These are phyloP conservation scores for Globisporangium ultimum DNA, from an alignment of 352 stramenopile genomes.

Conservation along the genomic window DNA sequence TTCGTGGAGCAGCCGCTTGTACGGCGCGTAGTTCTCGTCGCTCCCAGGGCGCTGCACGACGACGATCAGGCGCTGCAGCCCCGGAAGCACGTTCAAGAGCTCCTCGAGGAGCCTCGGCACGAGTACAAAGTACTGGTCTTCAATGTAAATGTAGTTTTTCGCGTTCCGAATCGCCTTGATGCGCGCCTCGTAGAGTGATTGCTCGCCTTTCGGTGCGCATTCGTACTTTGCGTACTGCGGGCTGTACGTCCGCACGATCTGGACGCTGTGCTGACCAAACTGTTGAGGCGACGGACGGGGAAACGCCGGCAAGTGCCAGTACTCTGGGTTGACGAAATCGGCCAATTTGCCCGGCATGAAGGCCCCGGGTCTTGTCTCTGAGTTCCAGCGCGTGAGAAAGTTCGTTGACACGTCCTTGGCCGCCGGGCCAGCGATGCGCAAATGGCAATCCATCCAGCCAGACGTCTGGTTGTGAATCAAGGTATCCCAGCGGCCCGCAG, in stretches of 20 bases:
- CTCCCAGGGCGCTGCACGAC: conserved; percentile 27
- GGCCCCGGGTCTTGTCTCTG: conserved; percentile 15
- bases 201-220: conserved; percentile 40
- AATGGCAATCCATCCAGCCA: conserved; percentile 27
- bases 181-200: conserved; percentile 35
- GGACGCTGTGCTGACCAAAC: conserved; percentile 26
- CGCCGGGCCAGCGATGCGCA: conserved; percentile 18
- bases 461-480: conserved; percentile 21
- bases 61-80: conserved; percentile 42
- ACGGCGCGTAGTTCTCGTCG: conserved; percentile 23
- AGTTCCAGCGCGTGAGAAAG: conserved; percentile 32
- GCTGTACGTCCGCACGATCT: conserved; percentile 55
- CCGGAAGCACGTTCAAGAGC: conserved; percentile 40
- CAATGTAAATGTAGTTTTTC: conserved; percentile 59
- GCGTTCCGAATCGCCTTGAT: conserved; percentile 46
- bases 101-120: conserved; percentile 36
- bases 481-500: conserved; percentile 25
- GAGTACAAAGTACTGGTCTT: conserved; percentile 57
- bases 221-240: conserved; percentile 34
- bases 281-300: conserved; percentile 5
- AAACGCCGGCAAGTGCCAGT: conserved; percentile 2
- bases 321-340: conserved; percentile 37
- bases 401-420: conserved; percentile 24
- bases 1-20: conserved; percentile 52
- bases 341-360: conserved; percentile 21